These are phyloP conservation scores for Suhomyces choctaworum DNA, from an alignment of 1,139 yeast genomes.

Conservation along the genomic window DNA sequence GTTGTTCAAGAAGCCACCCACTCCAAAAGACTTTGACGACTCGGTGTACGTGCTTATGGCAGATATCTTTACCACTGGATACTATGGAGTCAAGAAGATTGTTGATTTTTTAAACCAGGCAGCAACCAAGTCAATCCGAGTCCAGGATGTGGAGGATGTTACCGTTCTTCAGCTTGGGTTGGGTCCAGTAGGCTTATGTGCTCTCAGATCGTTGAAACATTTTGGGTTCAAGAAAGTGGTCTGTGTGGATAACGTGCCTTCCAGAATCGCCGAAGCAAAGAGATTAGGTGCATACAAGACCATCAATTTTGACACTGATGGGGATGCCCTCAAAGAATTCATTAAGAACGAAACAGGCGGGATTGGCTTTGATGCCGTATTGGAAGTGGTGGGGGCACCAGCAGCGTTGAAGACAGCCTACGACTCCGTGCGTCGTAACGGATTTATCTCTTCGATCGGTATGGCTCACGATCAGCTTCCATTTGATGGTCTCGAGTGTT, in stretches of 20 bases:
- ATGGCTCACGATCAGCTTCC: constrained; percentile 64
- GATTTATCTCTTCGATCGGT: constrained; percentile 60
- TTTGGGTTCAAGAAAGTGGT: constrained; percentile 49
- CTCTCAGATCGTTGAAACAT: constrained; percentile 46
- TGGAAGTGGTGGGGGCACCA: constrained; percentile 58
- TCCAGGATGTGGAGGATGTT: constrained; percentile 30
- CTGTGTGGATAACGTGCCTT: constrained; percentile 53
- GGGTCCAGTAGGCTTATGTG: constrained; percentile 68
- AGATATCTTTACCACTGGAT: constrained; percentile 68
- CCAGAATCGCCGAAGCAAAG: constrained; percentile 47
- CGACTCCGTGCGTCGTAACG: constrained; percentile 57
- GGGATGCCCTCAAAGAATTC: constrained; percentile 25
- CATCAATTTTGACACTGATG: constrained; percentile 43
- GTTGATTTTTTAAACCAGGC: constrained; percentile 34
- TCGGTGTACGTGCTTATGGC: constrained; percentile 59
- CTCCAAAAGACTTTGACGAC: constrained; percentile 34
- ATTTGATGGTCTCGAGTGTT: constrained; percentile 58
- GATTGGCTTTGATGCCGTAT: constrained; percentile 55
- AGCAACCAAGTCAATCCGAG: constrained; percentile 17
- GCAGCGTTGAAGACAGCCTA: constrained; percentile 53
- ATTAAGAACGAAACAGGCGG: constrained; percentile 32
- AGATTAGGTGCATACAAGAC: constrained; percentile 45
- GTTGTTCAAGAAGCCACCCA: constrained; percentile 41
- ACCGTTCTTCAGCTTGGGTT: constrained; percentile 57
- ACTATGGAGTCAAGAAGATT: constrained; percentile 55